Base-by-base conservation (phyloP, 805 yeast genomes). In the Cyberlindnera amylophila region DNA sequence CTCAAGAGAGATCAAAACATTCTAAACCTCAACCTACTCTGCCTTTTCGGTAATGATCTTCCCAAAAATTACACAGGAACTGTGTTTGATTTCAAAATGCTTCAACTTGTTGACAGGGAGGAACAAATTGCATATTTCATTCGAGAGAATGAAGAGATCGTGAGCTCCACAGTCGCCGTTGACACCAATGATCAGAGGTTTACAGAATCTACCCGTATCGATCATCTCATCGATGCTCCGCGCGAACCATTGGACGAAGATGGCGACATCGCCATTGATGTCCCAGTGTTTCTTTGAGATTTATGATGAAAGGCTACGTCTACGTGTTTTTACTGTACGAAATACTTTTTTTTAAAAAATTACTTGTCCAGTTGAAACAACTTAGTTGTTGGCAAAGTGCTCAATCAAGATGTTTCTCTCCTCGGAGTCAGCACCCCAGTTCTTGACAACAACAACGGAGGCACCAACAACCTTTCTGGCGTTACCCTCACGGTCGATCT, bases 381-480 rank as follows among this genome's bases (percentile, higher is more conserved):
- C 81, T 74, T 86, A 89, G 70, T 85, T 85, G 71, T 85, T 86
- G 65, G 95, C 82, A 76, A 91, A 88, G 82, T 88, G 90, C 75
- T 89, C 95, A 74, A 93, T 81, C 71, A 93, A 82, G 75, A 87
- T 84, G 79, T 81, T 77, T 79, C 97, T 88, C 79, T 91, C 99
- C 68, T 82, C 91, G 65, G 98, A 85, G 76, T 89, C 96, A 70
- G 88, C 96, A 88, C 99, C 99, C 98, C 98, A 93, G 95, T 89
- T 84, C 83, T 86, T 90, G 82, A 93, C 87, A 65, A 93, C 99
- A 70, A 91, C 97, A 76, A 96, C 91, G 65, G 98, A 90, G 75
- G 96, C 95, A 78, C 99, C 99, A 72, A 93, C 99, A 66, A 93
- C 98, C 88, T 93, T 93, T 82, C 97, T 89, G 77, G 98, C 96